Evolutionary conservation across 352 stramenopile genomes (phyloP), one percentile per base, ranked within the genome.

Genomic region (Plasmopara muralis): DNA sequence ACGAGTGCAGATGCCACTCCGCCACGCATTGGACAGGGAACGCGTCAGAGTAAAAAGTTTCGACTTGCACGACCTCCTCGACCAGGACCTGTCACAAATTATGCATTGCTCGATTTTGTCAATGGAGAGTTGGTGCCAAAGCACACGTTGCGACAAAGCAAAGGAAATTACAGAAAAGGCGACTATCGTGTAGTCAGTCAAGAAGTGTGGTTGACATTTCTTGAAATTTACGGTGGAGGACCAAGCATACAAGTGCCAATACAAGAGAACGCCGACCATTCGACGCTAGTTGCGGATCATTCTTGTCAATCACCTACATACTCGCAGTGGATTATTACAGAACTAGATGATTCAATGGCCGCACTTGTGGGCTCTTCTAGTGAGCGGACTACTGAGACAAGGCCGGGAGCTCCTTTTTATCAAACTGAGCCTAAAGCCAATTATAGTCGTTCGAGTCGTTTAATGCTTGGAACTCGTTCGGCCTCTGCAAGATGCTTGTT

Each of bases 181-280:
- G 70, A 86, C 49, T 88, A 83, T 59, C 69, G 68, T 35, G 65
- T 88, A 16, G 68, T 88, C 9, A 86, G 75, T 34, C 66, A 85
- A 28, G 78, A 87, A 20, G 70, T 89, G 14, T 89, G 78, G 78
- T 55, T 74, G 9, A 59, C 76, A 2, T 89, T 89, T 20, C 50
- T 77, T 15, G 47, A 62, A 2, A 51, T 85, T 1, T 89, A 89
- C 28, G 72, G 78, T 28, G 78, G 78, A 18, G 78, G 78, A 9
- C 78, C 78, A 4, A 84, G 70, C 43, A 88, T 88, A 37, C 60
- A 76, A 59, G 33, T 74, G 28, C 55, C 51, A 34, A 15, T 60
- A 0, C 64, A 60, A 10, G 51, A 43, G 13, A 5, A 12, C 10
- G 43, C 37, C 1, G 44, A 48, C n/a, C 48, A 6, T 18, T 41